Base-by-base conservation (phyloP, 2,329 filamentous ascomycete species). In the Colletotrichum sp. region DNA sequence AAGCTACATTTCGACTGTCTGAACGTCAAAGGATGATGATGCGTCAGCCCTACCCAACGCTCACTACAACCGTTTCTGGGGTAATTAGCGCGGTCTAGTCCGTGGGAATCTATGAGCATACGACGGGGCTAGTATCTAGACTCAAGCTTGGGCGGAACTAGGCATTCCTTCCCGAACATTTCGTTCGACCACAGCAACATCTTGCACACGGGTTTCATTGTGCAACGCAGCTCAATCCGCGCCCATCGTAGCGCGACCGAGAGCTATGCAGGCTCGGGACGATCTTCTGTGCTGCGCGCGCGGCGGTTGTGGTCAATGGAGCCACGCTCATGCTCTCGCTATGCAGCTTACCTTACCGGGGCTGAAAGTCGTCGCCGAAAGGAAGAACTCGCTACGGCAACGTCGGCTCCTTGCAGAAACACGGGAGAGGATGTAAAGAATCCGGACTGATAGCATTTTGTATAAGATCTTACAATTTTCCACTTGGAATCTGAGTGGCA, bases 381-480 rank as follows among this genome's bases (percentile, higher is more conserved):
- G 39, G 39, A 49, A 7, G 3, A 49, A 49, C 39, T 49, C 39
- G 39, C 39, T n/a, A n/a, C 39, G 39, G 39, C 39, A 49, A 49
- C 39, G 39, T 49, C 39, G 39, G 39, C 9, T 6, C 0, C 9
- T 21, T n/a, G 7, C 39, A 49, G 18, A 0, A 12, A 21, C 9
- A 49, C 18, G 9, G 39, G 1, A 0, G 0, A 12, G 0, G 18
- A n/a, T 49, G 1, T 0, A 49, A 21, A 4, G 18, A n/a, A 12
- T 49, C 0, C 18, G 1, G 3, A 4, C 3, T 49, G 18, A 21
- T 10, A n/a, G 3, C 39, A 49, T 12, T 12, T 21, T 2, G 18
- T 49, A 49, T 49, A 49, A 49, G 18, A 0, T 12, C 5, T 12
- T 0, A 0, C 0, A 1, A n/a, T n/a, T 12, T 6, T 0, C 39